phyloP scores from a whole-genome alignment of 2,329 filamentous ascomycete genomes.

The Nigrospora osmanthi region DNA sequence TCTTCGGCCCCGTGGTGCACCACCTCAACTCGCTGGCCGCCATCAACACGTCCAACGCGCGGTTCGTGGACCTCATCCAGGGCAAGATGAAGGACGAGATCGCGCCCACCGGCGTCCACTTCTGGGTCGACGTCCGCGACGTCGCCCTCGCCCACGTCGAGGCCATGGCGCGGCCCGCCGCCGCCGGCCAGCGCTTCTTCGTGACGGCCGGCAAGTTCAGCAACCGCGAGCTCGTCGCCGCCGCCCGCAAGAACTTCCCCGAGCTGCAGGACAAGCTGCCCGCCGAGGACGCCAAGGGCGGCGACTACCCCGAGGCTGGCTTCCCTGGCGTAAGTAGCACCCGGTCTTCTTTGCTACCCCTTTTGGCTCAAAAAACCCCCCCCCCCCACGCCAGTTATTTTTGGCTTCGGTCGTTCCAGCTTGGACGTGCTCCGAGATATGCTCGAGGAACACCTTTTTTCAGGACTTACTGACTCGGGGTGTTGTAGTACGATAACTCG shows the following conservation, averaged over 20 bases:
- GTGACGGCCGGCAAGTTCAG: slow-evolving; percentile 37
- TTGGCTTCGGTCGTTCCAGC: no score
- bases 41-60: slow-evolving; percentile 47
- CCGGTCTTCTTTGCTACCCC: no score
- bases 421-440: no score
- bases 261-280: slow-evolving; percentile 40
- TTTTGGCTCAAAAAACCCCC: no score
- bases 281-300: slow-evolving; percentile 31
- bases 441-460: no score
- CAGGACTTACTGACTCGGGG: no score
- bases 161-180: slow-evolving; percentile 39
- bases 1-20: slow-evolving; percentile 45
- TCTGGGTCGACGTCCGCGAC: slow-evolving; percentile 51
- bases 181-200: slow-evolving; percentile 43
- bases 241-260: slow-evolving; percentile 39
- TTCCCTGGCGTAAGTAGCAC: no score
- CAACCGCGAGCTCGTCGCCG: slow-evolving; percentile 35
- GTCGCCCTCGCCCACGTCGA: slow-evolving; percentile 44
- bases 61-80: slow-evolving; percentile 40
- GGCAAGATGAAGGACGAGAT: slow-evolving; percentile 40
- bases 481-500: slow-evolving; percentile 53
- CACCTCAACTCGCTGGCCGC: slow-evolving; percentile 33
- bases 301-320: slow-evolving; percentile 29
- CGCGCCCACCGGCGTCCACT: slow-evolving; percentile 30
- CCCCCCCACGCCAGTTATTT: no score